These are phyloP conservation scores for Cudoniella acicularis DNA, from an alignment of 495 filamentous ascomycete genomes.

Conservation along the genomic window DNA sequence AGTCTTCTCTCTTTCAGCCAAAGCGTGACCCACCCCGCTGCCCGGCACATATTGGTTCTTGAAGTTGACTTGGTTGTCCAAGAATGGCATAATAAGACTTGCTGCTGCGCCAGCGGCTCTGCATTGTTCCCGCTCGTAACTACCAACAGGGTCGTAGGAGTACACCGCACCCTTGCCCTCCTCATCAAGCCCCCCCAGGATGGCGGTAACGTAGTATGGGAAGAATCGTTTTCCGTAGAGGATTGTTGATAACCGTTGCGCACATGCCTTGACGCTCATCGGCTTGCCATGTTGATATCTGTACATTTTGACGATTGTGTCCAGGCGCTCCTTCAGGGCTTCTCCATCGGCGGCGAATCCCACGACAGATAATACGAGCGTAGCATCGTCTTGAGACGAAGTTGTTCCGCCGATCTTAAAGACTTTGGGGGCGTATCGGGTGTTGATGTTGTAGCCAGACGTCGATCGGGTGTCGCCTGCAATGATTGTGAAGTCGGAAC, in stretches of 20 bases:
- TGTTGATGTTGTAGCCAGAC: conserved; percentile 97
- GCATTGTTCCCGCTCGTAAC: conserved; percentile 94
- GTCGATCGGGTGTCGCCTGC: conserved; percentile 95
- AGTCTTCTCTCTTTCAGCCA: conserved; percentile 62
- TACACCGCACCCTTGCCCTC: conserved; percentile 92
- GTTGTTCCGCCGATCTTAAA: conserved; percentile 93
- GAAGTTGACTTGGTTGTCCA: conserved; percentile 99
- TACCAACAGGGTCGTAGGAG: conserved; percentile 96
- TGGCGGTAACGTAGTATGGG: conserved; percentile 93
- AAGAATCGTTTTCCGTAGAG: conserved; percentile 97
- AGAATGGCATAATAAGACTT: conserved; percentile 96
- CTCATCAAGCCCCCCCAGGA: conserved; percentile 90
- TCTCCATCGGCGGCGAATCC: conserved; percentile 93
- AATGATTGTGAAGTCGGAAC: conserved; percentile 89
- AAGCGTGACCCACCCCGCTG: conserved; percentile 78
- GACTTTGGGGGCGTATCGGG: conserved; percentile 87
- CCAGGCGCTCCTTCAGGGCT: conserved; percentile 83
- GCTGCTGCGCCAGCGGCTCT: conserved; percentile 92
- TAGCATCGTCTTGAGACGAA: conserved; percentile 74
- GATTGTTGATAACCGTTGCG: conserved; percentile 87
- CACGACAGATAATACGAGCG: conserved; percentile 86
- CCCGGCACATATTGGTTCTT: conserved; percentile 96
- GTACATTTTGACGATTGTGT: conserved; percentile 95
- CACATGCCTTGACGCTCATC: conserved; percentile 90
- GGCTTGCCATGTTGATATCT: conserved; percentile 89